Percentiles rank a stretch among this genome's conserved stretches.
phyloP scores from a whole-genome alignment of 2,329 filamentous ascomycete species.

The Phaeosphaeria sp. region DNA sequence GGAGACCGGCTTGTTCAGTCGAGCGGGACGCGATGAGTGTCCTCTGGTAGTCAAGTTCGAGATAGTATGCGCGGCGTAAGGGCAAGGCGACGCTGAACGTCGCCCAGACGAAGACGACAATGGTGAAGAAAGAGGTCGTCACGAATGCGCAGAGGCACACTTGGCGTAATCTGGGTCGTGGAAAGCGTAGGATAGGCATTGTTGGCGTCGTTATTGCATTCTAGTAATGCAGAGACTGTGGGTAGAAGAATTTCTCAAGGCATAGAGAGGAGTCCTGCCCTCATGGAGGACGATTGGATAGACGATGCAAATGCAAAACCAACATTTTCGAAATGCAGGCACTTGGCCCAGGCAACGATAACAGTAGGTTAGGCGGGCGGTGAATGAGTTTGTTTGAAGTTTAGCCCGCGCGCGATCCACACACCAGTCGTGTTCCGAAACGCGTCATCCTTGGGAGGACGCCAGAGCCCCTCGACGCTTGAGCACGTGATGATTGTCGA shows the following conservation, averaged over 20 bases:
- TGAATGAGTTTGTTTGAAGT: neutral
- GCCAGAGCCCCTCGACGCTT: neutral
- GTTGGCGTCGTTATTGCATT: neutral
- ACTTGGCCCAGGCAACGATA: neutral
- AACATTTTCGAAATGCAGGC: neutral
- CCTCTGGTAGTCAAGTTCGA: constrained; percentile 4
- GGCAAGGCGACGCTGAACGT: neutral
- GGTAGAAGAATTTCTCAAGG: neutral
- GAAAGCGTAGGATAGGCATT: neutral
- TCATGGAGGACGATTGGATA: neutral
- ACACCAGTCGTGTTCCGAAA: neutral
- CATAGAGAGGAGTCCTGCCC: neutral
- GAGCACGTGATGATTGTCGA: neutral
- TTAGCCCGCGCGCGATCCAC: neutral
- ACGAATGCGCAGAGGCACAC: neutral
- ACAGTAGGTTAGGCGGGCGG: neutral
- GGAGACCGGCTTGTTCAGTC: neutral
- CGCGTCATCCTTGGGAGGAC: neutral
- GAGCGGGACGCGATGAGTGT: neutral
- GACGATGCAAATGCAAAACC: neutral
- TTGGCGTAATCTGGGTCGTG: neutral
- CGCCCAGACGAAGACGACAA: neutral
- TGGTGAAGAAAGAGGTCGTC: neutral
- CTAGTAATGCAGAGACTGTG: neutral
- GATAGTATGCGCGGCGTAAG: constrained; percentile 8